These are phyloP conservation scores for Ustilago lituana DNA, from an alignment of 1,284 basidiomycete genomes.

Conservation along the genomic window DNA sequence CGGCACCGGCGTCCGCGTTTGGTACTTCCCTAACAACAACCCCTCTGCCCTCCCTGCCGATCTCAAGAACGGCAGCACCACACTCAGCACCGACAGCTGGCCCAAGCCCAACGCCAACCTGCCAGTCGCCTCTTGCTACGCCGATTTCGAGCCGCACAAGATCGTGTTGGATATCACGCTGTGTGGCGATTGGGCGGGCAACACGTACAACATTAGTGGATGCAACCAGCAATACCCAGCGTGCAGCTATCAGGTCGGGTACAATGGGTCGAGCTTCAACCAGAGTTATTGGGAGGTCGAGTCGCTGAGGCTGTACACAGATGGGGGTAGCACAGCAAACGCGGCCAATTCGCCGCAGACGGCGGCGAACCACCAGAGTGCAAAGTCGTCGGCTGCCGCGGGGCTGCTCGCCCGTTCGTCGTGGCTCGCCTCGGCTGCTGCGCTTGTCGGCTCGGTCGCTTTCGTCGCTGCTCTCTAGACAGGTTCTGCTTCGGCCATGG, in stretches of 20 bases:
- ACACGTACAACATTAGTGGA: conserved; percentile 43
- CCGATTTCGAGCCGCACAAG: conserved; percentile 55
- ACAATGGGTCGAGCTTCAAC: conserved; percentile 51
- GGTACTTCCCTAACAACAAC: conserved; percentile 54
- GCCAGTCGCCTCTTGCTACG: conserved; percentile 51
- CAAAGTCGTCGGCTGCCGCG: conserved; percentile 1
- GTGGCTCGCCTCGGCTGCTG: conserved; percentile 4
- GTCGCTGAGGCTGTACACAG: conserved; percentile 48
- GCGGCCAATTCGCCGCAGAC: conserved; percentile 36
- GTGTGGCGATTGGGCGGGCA: conserved; percentile 60
- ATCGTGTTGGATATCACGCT: conserved; percentile 64
- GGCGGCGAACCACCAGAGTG: conserved; percentile 2
- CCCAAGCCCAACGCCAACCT: conserved; percentile 56
- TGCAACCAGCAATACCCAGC: conserved; percentile 50
- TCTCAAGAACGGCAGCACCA: conserved; percentile 28
- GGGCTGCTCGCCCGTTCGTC: not conserved
- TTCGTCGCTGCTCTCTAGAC: conserved; percentile 20
- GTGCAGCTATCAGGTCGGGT: conserved; percentile 54
- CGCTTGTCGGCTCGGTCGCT: conserved; percentile 8
- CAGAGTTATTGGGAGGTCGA: conserved; percentile 61
- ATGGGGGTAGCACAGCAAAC: conserved; percentile 47
- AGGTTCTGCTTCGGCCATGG: not conserved
- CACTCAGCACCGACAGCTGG: conserved; percentile 55
- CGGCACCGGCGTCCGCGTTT: conserved; percentile 62
- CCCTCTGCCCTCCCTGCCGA: conserved; percentile 45